Evolutionary conservation across 306 rosid genomes (phyloP), one percentile per base, ranked within the genome.

Genomic region (Corylus heterophylla): DNA sequence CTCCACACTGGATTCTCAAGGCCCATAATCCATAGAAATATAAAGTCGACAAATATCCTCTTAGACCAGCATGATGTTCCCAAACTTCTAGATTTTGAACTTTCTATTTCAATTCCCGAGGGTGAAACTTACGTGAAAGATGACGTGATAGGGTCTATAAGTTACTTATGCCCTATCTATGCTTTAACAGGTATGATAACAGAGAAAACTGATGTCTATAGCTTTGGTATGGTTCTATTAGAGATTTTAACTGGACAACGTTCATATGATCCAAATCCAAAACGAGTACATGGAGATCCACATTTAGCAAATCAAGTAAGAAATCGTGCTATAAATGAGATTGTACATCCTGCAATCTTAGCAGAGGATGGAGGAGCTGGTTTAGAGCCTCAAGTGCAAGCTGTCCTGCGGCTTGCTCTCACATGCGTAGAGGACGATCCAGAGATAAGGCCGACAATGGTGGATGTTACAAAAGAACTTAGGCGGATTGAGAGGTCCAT

Each of bases 81-180:
- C 39, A 74, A 66, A 47, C 50, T 54, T 39, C 22, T 27, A 3
- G 7, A 69, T 1, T 81, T 81, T 63, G 54, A 18, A 69, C 1
- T 0, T 7, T 39, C 84, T 2, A 5, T 75, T 11, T 70, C 84
- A 49, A 75, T 69, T 75, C 80, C 76, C 0, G 61, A 37, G 18
- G 73, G 63, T 12, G 17, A 75, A 81, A 69, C 59, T 12, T 20
- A 74, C 55, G 79, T 80, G 9, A 10, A 29, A 1, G 61, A 17
- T 9, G 0, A 0, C 0, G 2, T 48, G 52, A 0, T 2, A 0
- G 52, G 52, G 14, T 10, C 2, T 48, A 0, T 2, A 0, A 14
- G 52, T 48, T 48, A 1, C 13, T 2, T 12, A 48, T 48, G 52
- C 52, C 52, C 52, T 9, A 48, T 0, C 13, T 48, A 48, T 48